Evolutionary conservation across 768 basidiomycete genomes (phyloP).

Genomic region (Mrakia gelida): DNA sequence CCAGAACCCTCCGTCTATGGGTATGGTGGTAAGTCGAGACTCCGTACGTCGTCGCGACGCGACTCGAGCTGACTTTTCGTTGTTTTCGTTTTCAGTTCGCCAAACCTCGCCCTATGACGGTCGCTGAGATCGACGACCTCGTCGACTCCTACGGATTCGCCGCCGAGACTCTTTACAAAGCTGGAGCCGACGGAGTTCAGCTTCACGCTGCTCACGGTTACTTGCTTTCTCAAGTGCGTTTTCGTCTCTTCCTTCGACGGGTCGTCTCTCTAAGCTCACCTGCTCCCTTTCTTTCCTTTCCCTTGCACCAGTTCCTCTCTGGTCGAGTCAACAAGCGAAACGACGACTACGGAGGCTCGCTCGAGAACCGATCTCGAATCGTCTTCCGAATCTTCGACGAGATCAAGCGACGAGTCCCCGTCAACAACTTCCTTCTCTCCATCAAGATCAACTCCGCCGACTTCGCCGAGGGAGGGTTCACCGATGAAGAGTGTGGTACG

Average conservation of each 20-base stretch:
- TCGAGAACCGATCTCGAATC: slow-evolving; percentile 46
- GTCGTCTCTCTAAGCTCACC: background rate
- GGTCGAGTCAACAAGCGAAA: slow-evolving; percentile 45
- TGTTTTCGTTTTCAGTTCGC: slow-evolving; percentile 27
- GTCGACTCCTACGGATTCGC: slow-evolving; percentile 37
- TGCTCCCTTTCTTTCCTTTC: background rate
- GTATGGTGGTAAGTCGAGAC: background rate
- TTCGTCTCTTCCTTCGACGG: background rate
- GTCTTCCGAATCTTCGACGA: slow-evolving; percentile 43
- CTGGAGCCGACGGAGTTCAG: slow-evolving; percentile 34
- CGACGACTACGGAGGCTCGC: slow-evolving; percentile 39
- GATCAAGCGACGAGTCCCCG: slow-evolving; percentile 34
- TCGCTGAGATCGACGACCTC: slow-evolving; percentile 35
- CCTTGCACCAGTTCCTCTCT: slow-evolving; percentile 40
- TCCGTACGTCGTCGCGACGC: too few relatives aligned
- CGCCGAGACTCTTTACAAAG: slow-evolving; percentile 35
- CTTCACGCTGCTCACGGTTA: slow-evolving; percentile 36
- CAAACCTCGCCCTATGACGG: slow-evolving; percentile 35
- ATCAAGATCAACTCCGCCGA: slow-evolving; percentile 24
- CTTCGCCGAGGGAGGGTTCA: slow-evolving; percentile 29
- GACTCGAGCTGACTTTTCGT: background rate
- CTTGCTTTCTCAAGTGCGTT: slow-evolving; percentile 13
- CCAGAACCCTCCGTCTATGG: slow-evolving; percentile 33
- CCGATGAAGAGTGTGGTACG: slow-evolving; percentile 15
- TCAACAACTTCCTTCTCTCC: slow-evolving; percentile 23